Evolutionary conservation across 352 stramenopile genomes (phyloP), one percentile per base, ranked within the genome.

Genomic region (Lagenidium sp.): DNA sequence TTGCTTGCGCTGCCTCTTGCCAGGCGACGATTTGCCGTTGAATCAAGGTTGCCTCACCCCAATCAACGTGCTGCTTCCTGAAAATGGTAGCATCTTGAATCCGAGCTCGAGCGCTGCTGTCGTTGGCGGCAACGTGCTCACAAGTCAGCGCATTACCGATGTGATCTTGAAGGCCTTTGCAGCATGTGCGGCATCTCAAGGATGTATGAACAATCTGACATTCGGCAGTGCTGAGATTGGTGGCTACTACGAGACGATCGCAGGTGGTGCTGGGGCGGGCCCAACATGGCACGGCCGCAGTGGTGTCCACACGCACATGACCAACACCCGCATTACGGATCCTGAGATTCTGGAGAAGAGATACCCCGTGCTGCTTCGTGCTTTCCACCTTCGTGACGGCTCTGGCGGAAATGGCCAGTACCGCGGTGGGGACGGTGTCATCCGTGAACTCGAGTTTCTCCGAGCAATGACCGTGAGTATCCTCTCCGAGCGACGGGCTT

Each of bases 131-230:
- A 99, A 99, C 53, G 97, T 99, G 24, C 70, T 98, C 6, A 98
- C 95, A 15, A 98, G 90, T 28, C 96, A 99, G 63, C 83, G 96
- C 28, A 91, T 99, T 31, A 98, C 97, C 0, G 97, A 99, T 76
- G 96, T 99, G 40, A 97, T 99, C 23, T 72, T 99, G 35, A 88
- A 89, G 52, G 95, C 96, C 2, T 99, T 99, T 60, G 80, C 55
- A 3, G 96, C 95, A 11, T 97, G 91, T 56, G 96, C 97, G 4
- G 96, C 95, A 1, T 98, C 89, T 29, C 96, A 99, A 57, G 97
- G 97, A 0, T 99, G 96, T 62, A 99, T 99, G 97, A 99, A 99
- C 73, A 99, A 99, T 63, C 76, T 99, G 20, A 99, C 94, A 16
- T 99, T 99, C 70, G 97, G 97, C 22, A 96, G 98, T 55, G 75